These are phyloP conservation scores for Microdochium nivale DNA, from an alignment of 2,329 filamentous ascomycete species.

Conservation along the genomic window DNA sequence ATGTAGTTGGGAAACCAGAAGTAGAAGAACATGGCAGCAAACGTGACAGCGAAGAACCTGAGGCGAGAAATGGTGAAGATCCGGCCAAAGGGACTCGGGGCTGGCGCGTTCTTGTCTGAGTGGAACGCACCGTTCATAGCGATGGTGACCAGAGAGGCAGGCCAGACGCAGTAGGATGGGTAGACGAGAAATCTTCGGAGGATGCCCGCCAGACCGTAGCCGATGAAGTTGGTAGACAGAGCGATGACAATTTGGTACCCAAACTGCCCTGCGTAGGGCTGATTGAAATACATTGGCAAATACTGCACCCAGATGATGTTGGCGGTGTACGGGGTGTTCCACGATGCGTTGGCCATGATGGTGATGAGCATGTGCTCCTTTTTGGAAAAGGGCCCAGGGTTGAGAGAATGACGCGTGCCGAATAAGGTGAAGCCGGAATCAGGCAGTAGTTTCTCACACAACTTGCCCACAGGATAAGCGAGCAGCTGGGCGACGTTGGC, in stretches of 20 bases:
- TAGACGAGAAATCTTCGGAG: conserved; percentile 41
- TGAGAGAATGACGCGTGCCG: conserved; percentile 22
- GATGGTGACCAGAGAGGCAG: conserved; percentile 34
- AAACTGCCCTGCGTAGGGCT: conserved; percentile 36
- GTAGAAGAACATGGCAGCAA: conserved; percentile 38
- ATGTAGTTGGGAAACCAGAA: conserved; percentile 43
- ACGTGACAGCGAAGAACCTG: conserved; percentile 33
- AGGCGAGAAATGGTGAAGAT: conserved; percentile 33
- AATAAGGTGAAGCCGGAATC: conserved; percentile 38
- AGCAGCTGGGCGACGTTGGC: conserved; percentile 48
- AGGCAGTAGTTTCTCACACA: conserved; percentile 40
- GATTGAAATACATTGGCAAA: conserved; percentile 40
- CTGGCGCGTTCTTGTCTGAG: conserved; percentile 25
- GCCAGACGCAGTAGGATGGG: conserved; percentile 41
- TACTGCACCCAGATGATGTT: conserved; percentile 42
- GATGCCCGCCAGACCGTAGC: conserved; percentile 43
- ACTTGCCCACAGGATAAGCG: conserved; percentile 44
- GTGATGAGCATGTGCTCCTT: conserved; percentile 53
- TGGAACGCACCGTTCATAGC: conserved; percentile 40
- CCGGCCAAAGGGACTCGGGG: conserved; percentile 29
- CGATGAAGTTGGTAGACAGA: conserved; percentile 44
- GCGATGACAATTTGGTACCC: conserved; percentile 41
- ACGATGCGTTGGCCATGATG: conserved; percentile 53
- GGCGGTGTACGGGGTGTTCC: conserved; percentile 36
- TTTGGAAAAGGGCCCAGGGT: conserved; percentile 35